These are phyloP conservation scores for Kalanchoe fedtschenkoi DNA, from an alignment of 164 flowering plant species.

Conservation along the genomic window DNA sequence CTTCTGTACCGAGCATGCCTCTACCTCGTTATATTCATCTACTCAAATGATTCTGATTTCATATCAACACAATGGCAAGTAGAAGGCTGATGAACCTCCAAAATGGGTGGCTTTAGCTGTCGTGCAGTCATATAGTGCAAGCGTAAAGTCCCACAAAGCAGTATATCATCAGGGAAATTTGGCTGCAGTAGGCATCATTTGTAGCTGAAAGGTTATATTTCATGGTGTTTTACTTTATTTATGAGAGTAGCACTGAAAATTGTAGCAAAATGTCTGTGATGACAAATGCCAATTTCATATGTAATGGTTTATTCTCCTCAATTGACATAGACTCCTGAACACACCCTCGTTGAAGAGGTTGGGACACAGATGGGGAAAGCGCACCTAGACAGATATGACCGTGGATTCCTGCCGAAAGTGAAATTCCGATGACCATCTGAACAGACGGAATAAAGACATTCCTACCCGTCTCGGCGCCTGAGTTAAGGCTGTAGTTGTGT, in stretches of 20 bases:
- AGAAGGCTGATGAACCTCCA: constrained; percentile 17
- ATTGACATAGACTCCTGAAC: too few relatives aligned
- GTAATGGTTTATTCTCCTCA: too few relatives aligned
- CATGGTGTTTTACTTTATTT: background rate
- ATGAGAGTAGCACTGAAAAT: background rate
- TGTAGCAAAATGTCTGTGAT: background rate
- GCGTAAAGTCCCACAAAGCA: constrained; percentile 77
- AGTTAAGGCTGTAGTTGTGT: too few relatives aligned
- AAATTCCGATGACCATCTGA: too few relatives aligned
- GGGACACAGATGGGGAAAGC: too few relatives aligned
- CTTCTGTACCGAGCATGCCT: background rate
- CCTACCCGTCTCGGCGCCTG: too few relatives aligned
- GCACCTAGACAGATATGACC: too few relatives aligned
- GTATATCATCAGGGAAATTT: constrained; percentile 62
- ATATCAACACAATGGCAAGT: constrained; percentile 28
- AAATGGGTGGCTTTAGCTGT: constrained; percentile 84
- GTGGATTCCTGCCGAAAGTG: too few relatives aligned
- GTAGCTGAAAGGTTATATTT: constrained; percentile 21
- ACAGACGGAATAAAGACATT: too few relatives aligned
- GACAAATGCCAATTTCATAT: too few relatives aligned
- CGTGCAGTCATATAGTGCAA: constrained; percentile 78
- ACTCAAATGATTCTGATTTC: constrained; percentile 11
- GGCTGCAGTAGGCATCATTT: constrained; percentile 64
- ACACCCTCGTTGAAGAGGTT: too few relatives aligned
- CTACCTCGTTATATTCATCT: background rate